Conservation (phyloP, 1,284 basidiomycete genomes). For the Amylostereum areolatum region DNA sequence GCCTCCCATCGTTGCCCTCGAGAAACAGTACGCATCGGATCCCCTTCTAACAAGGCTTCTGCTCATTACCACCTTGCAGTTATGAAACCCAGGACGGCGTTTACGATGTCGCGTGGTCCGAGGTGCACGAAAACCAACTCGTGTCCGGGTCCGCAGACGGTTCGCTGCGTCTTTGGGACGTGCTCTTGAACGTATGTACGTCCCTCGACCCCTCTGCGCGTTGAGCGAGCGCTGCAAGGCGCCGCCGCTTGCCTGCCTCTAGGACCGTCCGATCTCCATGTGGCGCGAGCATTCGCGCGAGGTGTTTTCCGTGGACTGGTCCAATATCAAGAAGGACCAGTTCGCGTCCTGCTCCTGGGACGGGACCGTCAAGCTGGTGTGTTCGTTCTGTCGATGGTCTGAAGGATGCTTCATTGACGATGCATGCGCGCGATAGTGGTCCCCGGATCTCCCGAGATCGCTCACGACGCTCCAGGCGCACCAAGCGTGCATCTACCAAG, state of each 20-base stretch:
- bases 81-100: slow-evolving; percentile 94
- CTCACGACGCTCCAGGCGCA: slow-evolving; percentile 80
- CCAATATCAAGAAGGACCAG: slow-evolving; percentile 86
- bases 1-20: slow-evolving; percentile 40
- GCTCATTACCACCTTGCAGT: slow-evolving; percentile 36
- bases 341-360: slow-evolving; percentile 95
- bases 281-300: slow-evolving; percentile 95
- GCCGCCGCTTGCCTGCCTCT: slow-evolving; percentile 11
- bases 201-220: slow-evolving; percentile 2
- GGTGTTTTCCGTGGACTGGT: slow-evolving; percentile 96
- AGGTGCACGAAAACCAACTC: slow-evolving; percentile 92
- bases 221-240: slow-evolving; percentile 21
- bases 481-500: slow-evolving; percentile 81
- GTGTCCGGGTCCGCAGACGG: slow-evolving; percentile 89
- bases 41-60: slow-evolving; percentile 11
- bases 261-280: slow-evolving; percentile 84
- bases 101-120: slow-evolving; percentile 91
- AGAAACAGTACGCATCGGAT: slow-evolving; percentile 51
- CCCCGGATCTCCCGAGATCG: slow-evolving; percentile 73
- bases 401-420: not conserved
- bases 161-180: slow-evolving; percentile 88
- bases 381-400: slow-evolving; percentile 21
- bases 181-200: slow-evolving; percentile 72
- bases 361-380: slow-evolving; percentile 80
- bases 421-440: slow-evolving; percentile 58